phyloP scores from a whole-genome alignment of 495 filamentous ascomycete species.

The Neurospora sp. region DNA sequence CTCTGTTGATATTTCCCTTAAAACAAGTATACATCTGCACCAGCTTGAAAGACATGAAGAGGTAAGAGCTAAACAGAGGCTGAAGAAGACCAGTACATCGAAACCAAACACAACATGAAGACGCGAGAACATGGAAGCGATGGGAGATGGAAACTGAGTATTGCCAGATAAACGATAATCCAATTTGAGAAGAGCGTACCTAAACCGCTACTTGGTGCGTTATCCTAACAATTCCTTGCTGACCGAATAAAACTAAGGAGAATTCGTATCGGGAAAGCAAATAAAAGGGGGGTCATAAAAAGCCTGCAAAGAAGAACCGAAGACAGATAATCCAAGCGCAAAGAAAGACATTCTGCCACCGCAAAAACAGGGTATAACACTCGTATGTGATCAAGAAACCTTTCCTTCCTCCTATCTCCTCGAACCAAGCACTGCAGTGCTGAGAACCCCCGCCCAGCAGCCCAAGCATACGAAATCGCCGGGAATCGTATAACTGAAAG shows the following conservation, averaged over 20 bases:
- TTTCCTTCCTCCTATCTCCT: neutral
- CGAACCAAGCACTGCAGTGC: neutral
- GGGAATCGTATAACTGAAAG: neutral
- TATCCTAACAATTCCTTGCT: neutral
- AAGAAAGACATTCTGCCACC: neutral
- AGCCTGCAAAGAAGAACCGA: neutral
- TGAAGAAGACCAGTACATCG: neutral
- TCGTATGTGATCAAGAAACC: neutral
- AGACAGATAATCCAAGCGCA: neutral
- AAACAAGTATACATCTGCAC: neutral
- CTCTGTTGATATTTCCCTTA: neutral
- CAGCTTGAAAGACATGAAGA: neutral
- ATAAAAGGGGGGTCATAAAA: neutral
- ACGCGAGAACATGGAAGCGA: neutral
- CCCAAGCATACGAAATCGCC: neutral
- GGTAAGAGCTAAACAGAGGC: neutral
- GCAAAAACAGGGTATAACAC: neutral
- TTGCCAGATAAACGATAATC: neutral
- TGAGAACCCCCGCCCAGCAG: neutral
- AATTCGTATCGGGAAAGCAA: neutral
- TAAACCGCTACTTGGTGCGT: neutral
- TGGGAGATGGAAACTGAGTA: neutral
- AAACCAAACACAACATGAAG: too few species aligned
- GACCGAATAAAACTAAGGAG: neutral
- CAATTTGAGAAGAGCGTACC: conserved; percentile 1